Percentiles rank a stretch among this genome's conserved stretches.
phyloP scores from a whole-genome alignment of 2,329 filamentous ascomycete species.

The Alternaria angustiovoidea region DNA sequence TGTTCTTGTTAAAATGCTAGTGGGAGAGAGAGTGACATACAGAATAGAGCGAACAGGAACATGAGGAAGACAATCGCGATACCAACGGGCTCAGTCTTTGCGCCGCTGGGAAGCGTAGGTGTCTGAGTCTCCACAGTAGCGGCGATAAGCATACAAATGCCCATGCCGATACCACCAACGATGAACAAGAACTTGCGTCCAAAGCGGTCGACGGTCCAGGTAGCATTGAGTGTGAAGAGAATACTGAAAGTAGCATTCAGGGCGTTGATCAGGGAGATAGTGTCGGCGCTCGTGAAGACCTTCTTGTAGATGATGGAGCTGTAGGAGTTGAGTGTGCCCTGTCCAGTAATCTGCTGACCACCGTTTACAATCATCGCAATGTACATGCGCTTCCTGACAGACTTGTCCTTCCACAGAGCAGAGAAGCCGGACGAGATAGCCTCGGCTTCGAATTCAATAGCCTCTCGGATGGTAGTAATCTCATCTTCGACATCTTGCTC shows the following conservation, averaged over 20 bases:
- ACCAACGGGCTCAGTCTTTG: slow-evolving; percentile 67
- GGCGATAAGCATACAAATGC: slow-evolving; percentile 73
- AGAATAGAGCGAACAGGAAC: slow-evolving; percentile 72
- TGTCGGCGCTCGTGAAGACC: slow-evolving; percentile 64
- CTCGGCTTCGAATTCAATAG: slow-evolving; percentile 76
- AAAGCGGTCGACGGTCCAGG: slow-evolving; percentile 76
- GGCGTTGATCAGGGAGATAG: slow-evolving; percentile 76
- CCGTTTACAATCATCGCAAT: slow-evolving; percentile 73
- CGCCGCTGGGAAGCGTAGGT: slow-evolving; percentile 58
- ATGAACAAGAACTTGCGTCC: slow-evolving; percentile 75
- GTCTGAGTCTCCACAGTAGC: slow-evolving; percentile 66
- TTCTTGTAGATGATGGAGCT: slow-evolving; percentile 78
- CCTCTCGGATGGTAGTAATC: slow-evolving; percentile 69
- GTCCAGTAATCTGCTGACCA: slow-evolving; percentile 75
- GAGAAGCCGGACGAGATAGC: slow-evolving; percentile 69
- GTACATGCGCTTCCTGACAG: slow-evolving; percentile 70
- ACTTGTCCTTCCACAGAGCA: slow-evolving; percentile 74
- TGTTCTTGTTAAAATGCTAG: background rate
- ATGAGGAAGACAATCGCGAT: slow-evolving; percentile 74
- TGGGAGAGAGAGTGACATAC: slow-evolving; percentile 44
- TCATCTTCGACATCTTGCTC: slow-evolving; percentile 74
- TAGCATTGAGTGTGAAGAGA: slow-evolving; percentile 75
- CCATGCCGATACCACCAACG: slow-evolving; percentile 73
- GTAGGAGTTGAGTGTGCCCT: slow-evolving; percentile 77
- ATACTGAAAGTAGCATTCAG: slow-evolving; percentile 77